Evolutionary conservation across 1,284 basidiomycete genomes (phyloP), one percentile per base, ranked within the genome.

Genomic region (Veloporphyrellus conicus): DNA sequence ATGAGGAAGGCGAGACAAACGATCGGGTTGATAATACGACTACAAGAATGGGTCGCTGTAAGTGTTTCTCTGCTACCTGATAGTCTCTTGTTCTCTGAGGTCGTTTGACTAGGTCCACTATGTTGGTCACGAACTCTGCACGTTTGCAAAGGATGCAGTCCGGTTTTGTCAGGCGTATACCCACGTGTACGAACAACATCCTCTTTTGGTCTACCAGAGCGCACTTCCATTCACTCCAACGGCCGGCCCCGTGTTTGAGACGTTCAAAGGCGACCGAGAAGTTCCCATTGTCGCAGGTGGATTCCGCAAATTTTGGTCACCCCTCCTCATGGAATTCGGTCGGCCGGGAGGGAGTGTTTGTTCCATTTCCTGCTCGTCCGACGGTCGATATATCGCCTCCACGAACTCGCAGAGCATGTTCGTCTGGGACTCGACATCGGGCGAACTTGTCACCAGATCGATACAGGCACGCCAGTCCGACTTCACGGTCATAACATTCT

Each of bases 161-260:
- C 65, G 65, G 20, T 65, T 65, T 39, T 66, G 61, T 38, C 63
- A 67, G 39, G 62, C 66, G 3, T 65, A 58, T 45, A 52, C 54
- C 25, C 55, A 61, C 4, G 55, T 50, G 4, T 68, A 67, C 40
- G 67, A 65, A 47, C 62, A 65, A 18, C 67, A 68, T 38, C 67
- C 63, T 9, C 62, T 67, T n/a, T 44, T 65, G 19, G 67, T 65
- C 20, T 68, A 68, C 47, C 53, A 54, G 27, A 58, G 63, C 10
- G 67, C 63, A 14, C 60, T 68, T 23, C 67, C 63, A 6, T 65
- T 68, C 43, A 55, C 67, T 28, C 63, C 65, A 2, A 68, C 49
- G 16, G 41, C 50, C 9, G 50, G 55, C 15, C 40, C 47, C 3
- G 27, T 68, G 27, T 66, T 63, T 39, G 51, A 53, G 25, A 50